phyloP scores from a whole-genome alignment of 73 alveolate genomes.

The Paramecium bursaria region DNA sequence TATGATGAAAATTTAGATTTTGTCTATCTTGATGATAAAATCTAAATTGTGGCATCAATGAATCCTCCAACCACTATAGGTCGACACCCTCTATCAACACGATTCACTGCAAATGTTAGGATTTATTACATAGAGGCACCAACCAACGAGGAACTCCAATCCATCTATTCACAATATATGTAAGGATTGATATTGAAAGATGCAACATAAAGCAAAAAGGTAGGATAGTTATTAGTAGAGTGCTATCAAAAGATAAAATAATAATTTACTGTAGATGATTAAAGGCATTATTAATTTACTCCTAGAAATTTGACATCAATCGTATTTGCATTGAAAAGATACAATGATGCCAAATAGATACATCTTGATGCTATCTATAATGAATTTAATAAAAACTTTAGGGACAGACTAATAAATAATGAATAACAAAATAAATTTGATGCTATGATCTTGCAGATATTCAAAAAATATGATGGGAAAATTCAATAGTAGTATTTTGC shows the following conservation, averaged over 20 bases:
- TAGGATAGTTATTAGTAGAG: conserved; percentile 81
- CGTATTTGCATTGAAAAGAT: conserved; percentile 95
- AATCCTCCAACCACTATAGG: conserved; percentile 99
- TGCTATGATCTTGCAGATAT: conserved; percentile 70
- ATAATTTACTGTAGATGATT: conserved; percentile 96
- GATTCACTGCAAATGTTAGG: conserved; percentile 99
- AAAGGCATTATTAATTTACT: conserved; percentile 98
- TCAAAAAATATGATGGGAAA: conserved; percentile 55
- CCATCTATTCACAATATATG: conserved; percentile 88
- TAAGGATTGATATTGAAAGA: conserved; percentile 67
- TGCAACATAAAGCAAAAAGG: conserved; percentile 50
- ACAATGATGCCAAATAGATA: conserved; percentile 88
- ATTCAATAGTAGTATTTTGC: conserved; percentile 33
- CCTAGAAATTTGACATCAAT: conserved; percentile 98
- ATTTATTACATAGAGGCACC: conserved; percentile 97
- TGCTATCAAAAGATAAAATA: conserved; percentile 85
- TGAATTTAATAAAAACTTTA: conserved; percentile 96
- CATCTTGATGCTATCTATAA: conserved; percentile 94
- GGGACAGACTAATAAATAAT: conserved; percentile 96
- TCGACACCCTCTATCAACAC: conserved; percentile 96
- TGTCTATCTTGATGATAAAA: conserved; percentile 95
- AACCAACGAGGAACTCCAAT: conserved; percentile 92
- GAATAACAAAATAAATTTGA: conserved; percentile 87
- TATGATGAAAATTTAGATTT: conserved; percentile 99
- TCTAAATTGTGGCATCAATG: conserved; percentile 99